Conservation (phyloP, 331 rosid species). For the Acacia pycnantha region DNA sequence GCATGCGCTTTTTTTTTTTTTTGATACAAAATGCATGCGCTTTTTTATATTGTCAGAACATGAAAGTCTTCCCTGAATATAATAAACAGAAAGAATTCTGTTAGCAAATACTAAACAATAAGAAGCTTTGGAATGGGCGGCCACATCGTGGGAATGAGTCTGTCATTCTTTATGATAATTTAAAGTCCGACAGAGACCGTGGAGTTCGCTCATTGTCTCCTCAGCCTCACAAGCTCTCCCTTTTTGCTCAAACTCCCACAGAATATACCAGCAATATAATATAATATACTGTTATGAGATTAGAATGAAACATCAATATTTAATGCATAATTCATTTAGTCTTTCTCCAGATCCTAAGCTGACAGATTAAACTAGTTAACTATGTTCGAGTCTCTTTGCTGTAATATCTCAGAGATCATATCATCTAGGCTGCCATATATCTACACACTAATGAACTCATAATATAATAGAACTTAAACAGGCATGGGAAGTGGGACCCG, state of each 20-base stretch:
- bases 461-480: neutral
- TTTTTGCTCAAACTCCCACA: neutral
- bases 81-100: conserved; percentile 47
- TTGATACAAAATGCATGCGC: conserved; percentile 42
- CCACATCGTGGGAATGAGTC: conserved; percentile 76
- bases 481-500: neutral
- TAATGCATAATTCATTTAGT: conserved; percentile 9
- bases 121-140: conserved; percentile 35
- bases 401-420: neutral
- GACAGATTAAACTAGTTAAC: conserved; percentile 6
- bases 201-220: conserved; percentile 48
- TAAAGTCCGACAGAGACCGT: conserved; percentile 53
- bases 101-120: conserved; percentile 34
- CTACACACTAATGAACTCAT: neutral
- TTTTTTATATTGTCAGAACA: conserved; percentile 57
- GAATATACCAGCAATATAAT: neutral
- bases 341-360: neutral
- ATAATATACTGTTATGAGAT: neutral
- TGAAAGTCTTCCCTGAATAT: conserved; percentile 55
- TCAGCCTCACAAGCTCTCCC: conserved; percentile 29
- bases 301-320: neutral
- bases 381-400: neutral
- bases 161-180: conserved; percentile 37
- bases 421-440: conserved; percentile 18
- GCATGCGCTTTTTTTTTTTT: conserved; percentile 48